Percentiles rank a stretch among this genome's conserved stretches.
Conservation (phyloP, 2,329 filamentous ascomycete genomes). For the Talaromyces pinophilus region DNA sequence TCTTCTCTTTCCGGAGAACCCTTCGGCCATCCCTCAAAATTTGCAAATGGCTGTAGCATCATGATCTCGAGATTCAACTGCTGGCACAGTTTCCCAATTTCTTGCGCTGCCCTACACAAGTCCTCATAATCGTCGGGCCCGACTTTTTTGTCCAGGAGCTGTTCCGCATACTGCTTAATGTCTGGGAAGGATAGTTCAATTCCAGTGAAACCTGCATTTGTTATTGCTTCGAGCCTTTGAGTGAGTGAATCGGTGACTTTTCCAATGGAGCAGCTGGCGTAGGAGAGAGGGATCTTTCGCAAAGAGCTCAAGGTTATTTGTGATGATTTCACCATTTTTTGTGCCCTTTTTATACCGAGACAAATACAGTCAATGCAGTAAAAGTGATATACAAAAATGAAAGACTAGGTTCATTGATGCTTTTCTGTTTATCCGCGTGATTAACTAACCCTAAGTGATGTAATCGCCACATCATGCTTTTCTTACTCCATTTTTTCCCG, state of each 20-base stretch:
- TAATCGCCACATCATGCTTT: slow-evolving; percentile 16
- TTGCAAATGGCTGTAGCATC: slow-evolving; percentile 73
- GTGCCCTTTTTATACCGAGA: no score
- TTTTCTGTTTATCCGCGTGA: neutral
- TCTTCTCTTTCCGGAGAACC: slow-evolving; percentile 60
- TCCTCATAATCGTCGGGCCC: slow-evolving; percentile 60
- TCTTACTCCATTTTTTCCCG: neutral
- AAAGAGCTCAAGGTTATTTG: slow-evolving; percentile 25
- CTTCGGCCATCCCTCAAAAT: slow-evolving; percentile 73
- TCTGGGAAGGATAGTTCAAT: slow-evolving; percentile 77
- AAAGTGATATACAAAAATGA: neutral
- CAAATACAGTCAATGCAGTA: neutral
- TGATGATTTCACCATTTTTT: slow-evolving; percentile 9
- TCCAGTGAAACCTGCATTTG: slow-evolving; percentile 54
- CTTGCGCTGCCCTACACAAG: slow-evolving; percentile 56
- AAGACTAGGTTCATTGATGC: neutral
- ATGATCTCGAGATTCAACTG: slow-evolving; percentile 61
- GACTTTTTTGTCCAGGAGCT: slow-evolving; percentile 52
- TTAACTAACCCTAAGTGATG: slow-evolving; percentile 4
- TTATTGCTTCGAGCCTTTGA: slow-evolving; percentile 43
- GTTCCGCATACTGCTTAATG: slow-evolving; percentile 62
- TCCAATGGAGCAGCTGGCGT: slow-evolving; percentile 48
- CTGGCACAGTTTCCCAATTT: slow-evolving; percentile 58
- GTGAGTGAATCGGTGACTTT: slow-evolving; percentile 38
- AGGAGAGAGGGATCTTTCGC: slow-evolving; percentile 40